Percentiles rank a stretch among this genome's conserved stretches.
Conservation (phyloP, 2,329 filamentous ascomycete genomes). For the Sclerotinia borealis region DNA sequence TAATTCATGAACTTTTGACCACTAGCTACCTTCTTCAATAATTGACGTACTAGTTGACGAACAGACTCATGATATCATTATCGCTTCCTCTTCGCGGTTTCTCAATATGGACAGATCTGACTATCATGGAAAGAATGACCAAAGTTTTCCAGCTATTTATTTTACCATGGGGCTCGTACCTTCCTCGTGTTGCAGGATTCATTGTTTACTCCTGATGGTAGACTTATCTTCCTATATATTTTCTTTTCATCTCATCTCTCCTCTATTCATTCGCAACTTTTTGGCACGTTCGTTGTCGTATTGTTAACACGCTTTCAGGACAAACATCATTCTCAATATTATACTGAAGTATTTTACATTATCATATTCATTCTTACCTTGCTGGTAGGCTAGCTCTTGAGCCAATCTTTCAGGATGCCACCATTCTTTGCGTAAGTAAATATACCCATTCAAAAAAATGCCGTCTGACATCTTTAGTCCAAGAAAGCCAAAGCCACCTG, state of each 20-base stretch:
- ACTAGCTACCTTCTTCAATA: no score
- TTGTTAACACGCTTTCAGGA: constrained; percentile 13
- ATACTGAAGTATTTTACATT: background rate
- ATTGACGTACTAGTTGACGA: background rate
- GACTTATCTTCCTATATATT: background rate
- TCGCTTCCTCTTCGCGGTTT: background rate
- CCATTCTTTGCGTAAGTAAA: constrained; percentile 1
- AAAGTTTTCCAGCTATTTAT: background rate
- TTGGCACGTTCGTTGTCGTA: constrained; percentile 8
- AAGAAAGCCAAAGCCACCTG: background rate
- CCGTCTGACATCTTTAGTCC: constrained; percentile 1
- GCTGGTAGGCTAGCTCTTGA: background rate
- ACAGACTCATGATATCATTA: background rate
- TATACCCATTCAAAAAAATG: background rate
- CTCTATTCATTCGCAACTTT: background rate
- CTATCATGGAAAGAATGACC: background rate
- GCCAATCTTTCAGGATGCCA: background rate
- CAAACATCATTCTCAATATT: constrained; percentile 8
- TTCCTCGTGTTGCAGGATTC: background rate
- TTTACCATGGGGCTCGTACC: background rate
- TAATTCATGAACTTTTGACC: background rate
- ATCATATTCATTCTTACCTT: background rate
- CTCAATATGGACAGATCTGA: background rate
- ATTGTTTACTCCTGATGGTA: background rate
- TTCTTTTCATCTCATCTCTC: background rate